A percentile compares a stretch with the other conserved stretches of the same genome.
Conservation (phyloP, 139 green algal species). For the Dunaliella sp. region DNA sequence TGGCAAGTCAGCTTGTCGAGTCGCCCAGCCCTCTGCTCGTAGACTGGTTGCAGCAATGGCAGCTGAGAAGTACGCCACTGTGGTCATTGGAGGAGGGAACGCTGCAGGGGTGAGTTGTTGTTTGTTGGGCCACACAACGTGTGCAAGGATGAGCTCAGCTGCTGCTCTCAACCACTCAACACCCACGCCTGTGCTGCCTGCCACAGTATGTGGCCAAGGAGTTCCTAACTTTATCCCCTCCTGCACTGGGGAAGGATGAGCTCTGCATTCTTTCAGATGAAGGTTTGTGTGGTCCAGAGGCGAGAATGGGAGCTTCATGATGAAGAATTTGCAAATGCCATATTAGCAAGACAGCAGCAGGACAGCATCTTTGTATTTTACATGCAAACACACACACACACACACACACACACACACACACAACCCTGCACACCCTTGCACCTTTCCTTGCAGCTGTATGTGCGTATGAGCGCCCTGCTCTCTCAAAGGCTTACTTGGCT, state of each 20-base stretch:
- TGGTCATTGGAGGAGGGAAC: background rate
- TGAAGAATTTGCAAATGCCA: background rate
- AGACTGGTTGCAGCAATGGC: background rate
- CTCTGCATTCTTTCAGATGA: conserved; percentile 76
- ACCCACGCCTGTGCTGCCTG: background rate
- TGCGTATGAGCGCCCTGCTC: background rate
- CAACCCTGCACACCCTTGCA: background rate
- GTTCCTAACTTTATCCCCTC: conserved; percentile 62
- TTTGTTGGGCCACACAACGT: background rate
- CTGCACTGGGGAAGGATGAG: conserved; percentile 49
- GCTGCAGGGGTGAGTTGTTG: conserved; percentile 34
- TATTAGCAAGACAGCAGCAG: no score
- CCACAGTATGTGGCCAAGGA: conserved; percentile 55
- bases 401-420: background rate
- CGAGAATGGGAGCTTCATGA: background rate
- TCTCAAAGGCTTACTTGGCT: background rate
- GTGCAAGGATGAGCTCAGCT: no score
- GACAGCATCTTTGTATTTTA: background rate
- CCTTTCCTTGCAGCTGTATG: background rate
- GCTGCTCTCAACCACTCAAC: background rate
- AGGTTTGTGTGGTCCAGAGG: background rate
- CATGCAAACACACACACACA: background rate
- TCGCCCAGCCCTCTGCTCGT: no score
- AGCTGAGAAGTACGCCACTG: background rate
- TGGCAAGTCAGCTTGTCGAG: no score